Base-by-base conservation (phyloP, 768 basidiomycete species). In the Pisolithus microcarpus region DNA sequence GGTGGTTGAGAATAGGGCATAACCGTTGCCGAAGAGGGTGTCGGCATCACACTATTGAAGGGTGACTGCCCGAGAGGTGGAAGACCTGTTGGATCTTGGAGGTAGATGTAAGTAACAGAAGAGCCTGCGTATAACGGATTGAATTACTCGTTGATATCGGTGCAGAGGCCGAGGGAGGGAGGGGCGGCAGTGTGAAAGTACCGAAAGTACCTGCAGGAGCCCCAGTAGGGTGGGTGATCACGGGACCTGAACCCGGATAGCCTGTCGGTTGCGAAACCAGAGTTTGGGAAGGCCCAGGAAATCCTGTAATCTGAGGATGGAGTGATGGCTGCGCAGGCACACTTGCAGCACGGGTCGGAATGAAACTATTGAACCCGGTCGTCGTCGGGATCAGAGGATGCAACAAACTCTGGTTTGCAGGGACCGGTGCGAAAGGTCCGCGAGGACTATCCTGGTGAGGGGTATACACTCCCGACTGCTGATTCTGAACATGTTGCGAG, bases 361-460 rank as follows among this genome's bases (percentile, higher is more conserved):
- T 76, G 64, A 97, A 96, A 52, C 77, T 79, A 52, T 70, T 76
- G 71, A 91, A 87, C 13, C 90, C 91, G 7, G 94, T 93, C 51
- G 79, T 80, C 1, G 87, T 87, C 30, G 93, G 92, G 55, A 96
- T 79, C 56, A 97, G 72, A 7, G 95, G 95, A 52, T 91, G 89
- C 45, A 97, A 68, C 50, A 98, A 68, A n/a, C 75, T 68, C 59
- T 94, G 88, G 61, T 98, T 97, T 4, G 79, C 72, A 0, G 91
- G 87, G 7, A 97, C 84, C 21, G 95, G 95, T 1, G 92, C 91
- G 50, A 85, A 81, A 15, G 95, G 95, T 3, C 89, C 91, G 42
- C 94, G 80, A 39, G 92, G 84, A 1, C 79, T 87, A 58, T 79
- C 84, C 56, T 66, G 67, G 46, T 67, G 58, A 19, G 66, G 61